Base-by-base conservation (phyloP, 2,329 filamentous ascomycete genomes). In the Purpureocillium takamizusanense region DNA sequence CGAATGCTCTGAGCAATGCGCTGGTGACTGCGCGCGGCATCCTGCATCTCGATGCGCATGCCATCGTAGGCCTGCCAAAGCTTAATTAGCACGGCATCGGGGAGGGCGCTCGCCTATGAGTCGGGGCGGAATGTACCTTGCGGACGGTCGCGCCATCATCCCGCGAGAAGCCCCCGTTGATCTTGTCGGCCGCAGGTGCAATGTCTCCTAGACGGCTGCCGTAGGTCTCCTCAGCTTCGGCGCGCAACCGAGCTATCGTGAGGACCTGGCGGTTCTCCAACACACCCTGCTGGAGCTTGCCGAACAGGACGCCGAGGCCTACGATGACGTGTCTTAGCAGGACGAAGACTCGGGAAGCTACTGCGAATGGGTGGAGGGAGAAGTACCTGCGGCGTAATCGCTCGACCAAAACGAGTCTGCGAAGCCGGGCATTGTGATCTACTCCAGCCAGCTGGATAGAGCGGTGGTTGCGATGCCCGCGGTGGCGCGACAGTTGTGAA, bases 1-100 rank as follows among this genome's bases (percentile, higher is more conserved):
- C 90, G 84, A 55, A 98, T 97, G 59, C 88, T 95, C 56, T 88
- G 86, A 31, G 89, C 88, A 48, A 98, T 97, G 67, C 95, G 95
- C 59, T 82, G 83, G 71, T 98, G 92, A 61, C 80, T 95, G 52
- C 81, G 83, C 38, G 88, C 71, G 18, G 89, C 89, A 56, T 94
- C 86, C 49, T 87, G 77, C 89, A 97, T 95, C 63, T 95, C 89
- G 41, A 73, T 78, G 47, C 88, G 85, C 49, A 97, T 83, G 46
- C 90, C 90, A 55, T 97, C 90, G 61, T 94, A 97, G 36, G 90
- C 90, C 86, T 94, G 47, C n/a, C 13, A 12, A 7, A 30, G 28
- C 28, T 25, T 25, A 10, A 6, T 25, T 23, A 39, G 6, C 33
- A 37, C 18, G 31, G 38, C 11, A 9, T 12, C 10, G 10, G n/a